Evolutionary conservation across 2,329 filamentous ascomycete genomes (phyloP).

Genomic region (Talaromyces pinophilus): DNA sequence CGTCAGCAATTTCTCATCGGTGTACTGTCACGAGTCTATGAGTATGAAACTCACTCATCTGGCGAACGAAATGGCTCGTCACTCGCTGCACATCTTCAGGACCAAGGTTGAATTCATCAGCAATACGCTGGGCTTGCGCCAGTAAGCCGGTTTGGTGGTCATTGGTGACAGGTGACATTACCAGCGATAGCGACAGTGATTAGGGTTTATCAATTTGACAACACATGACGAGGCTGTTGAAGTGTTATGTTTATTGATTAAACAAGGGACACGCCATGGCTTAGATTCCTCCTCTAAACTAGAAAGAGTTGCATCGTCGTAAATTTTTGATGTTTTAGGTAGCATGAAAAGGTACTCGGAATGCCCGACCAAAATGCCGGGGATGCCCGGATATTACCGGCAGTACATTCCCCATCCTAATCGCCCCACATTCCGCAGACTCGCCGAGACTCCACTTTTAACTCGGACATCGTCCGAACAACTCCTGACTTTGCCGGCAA

Average conservation of each 20-base stretch:
- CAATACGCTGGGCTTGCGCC: slow-evolving; percentile 24
- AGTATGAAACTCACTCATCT: slow-evolving; percentile 21
- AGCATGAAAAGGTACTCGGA: background rate
- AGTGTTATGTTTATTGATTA: background rate
- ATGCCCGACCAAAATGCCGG: background rate
- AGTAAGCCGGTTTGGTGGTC: slow-evolving; percentile 23
- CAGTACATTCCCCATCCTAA: background rate
- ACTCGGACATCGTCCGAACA: background rate
- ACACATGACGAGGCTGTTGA: slow-evolving; percentile 15
- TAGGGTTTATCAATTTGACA: background rate
- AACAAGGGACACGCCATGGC: background rate
- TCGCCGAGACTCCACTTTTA: background rate
- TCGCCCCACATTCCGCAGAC: background rate
- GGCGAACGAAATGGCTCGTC: slow-evolving; percentile 23
- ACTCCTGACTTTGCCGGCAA: slow-evolving; percentile 14
- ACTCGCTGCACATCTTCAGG: slow-evolving; percentile 22
- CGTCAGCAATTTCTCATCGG: background rate
- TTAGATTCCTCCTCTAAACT: background rate
- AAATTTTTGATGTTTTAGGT: background rate
- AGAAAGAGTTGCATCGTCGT: background rate
- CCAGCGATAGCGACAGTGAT: slow-evolving; percentile 16
- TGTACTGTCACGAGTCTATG: background rate
- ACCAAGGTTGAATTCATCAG: slow-evolving; percentile 20
- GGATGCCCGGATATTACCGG: slow-evolving; percentile 15
- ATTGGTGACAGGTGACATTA: slow-evolving; percentile 19